These are phyloP conservation scores for Russula earlei DNA, from an alignment of 768 basidiomycete species.

Conservation along the genomic window DNA sequence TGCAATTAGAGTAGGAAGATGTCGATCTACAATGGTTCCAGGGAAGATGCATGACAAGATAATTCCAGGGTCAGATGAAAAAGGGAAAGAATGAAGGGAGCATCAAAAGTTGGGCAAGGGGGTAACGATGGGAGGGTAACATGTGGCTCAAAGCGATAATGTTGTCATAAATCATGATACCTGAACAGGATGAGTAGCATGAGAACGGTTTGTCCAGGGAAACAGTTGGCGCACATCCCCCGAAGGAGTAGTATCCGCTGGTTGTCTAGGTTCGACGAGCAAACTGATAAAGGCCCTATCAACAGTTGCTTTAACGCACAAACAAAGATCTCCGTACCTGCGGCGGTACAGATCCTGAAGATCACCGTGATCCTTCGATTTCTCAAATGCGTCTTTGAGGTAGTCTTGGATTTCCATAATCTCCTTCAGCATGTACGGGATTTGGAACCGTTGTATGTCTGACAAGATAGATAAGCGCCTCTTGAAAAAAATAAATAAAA, in stretches of 20 bases:
- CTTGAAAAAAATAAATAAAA: neutral
- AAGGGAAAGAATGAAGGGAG: slow-evolving; percentile 8
- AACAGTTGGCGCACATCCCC: slow-evolving; percentile 73
- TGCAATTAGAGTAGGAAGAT: slow-evolving; percentile 15
- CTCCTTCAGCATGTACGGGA: slow-evolving; percentile 75
- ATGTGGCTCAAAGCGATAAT: neutral
- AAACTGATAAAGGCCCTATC: slow-evolving; percentile 36
- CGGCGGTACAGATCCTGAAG: slow-evolving; percentile 78
- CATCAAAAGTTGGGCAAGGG: neutral
- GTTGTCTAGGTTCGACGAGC: slow-evolving; percentile 74
- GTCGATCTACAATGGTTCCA: slow-evolving; percentile 17
- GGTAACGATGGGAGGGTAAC: neutral
- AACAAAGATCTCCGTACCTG: slow-evolving; percentile 40
- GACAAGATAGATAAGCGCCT: neutral
- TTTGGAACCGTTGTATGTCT: slow-evolving; percentile 93
- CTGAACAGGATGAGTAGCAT: slow-evolving; percentile 21
- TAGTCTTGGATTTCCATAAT: slow-evolving; percentile 85
- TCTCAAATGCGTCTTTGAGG: slow-evolving; percentile 63
- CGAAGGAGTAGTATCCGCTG: slow-evolving; percentile 53
- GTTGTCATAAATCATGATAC: slow-evolving; percentile 4
- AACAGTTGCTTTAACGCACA: slow-evolving; percentile 10
- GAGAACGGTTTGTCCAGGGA: slow-evolving; percentile 52
- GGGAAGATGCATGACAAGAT: slow-evolving; percentile 15
- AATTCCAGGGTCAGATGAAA: slow-evolving; percentile 11
- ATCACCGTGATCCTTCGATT: slow-evolving; percentile 68